Evolutionary conservation across 2,329 filamentous ascomycete genomes (phyloP).

Genomic region (Aspergillus fumigatiaffinis): DNA sequence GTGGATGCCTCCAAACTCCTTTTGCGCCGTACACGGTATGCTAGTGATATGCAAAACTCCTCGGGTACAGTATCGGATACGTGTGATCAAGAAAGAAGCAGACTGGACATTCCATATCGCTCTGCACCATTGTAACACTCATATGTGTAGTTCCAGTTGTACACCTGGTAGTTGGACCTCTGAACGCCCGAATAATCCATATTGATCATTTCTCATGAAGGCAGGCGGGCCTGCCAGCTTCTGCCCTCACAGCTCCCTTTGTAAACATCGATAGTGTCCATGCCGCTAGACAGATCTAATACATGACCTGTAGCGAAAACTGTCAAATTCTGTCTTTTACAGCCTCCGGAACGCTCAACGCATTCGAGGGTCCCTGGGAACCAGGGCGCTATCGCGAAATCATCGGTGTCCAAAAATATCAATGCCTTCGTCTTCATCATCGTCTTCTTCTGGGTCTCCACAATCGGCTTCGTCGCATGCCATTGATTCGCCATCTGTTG

Average conservation of each 20-base stretch:
- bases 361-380: background rate
- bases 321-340: background rate
- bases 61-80: background rate
- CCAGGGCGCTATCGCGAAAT: constrained; percentile 8
- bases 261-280: background rate
- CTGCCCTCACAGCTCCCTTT: background rate
- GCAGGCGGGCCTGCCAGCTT: constrained; percentile 12
- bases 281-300: background rate
- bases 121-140: background rate
- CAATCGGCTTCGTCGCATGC: constrained; percentile 11
- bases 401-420: constrained; percentile 53
- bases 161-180: constrained; percentile 1
- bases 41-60: background rate
- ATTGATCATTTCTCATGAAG: background rate
- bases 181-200: constrained; percentile 4
- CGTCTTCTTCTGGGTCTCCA: constrained; percentile 37
- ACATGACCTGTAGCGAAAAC: background rate
- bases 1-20: background rate
- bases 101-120: background rate
- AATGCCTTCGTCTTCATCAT: constrained; percentile 47
- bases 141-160: background rate
- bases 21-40: background rate
- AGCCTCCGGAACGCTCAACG: constrained; percentile 1
- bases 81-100: background rate
- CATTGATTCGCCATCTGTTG: constrained; percentile 17